These are phyloP conservation scores for Neurospora sp. DNA, from an alignment of 2,329 filamentous ascomycete species.

Conservation along the genomic window DNA sequence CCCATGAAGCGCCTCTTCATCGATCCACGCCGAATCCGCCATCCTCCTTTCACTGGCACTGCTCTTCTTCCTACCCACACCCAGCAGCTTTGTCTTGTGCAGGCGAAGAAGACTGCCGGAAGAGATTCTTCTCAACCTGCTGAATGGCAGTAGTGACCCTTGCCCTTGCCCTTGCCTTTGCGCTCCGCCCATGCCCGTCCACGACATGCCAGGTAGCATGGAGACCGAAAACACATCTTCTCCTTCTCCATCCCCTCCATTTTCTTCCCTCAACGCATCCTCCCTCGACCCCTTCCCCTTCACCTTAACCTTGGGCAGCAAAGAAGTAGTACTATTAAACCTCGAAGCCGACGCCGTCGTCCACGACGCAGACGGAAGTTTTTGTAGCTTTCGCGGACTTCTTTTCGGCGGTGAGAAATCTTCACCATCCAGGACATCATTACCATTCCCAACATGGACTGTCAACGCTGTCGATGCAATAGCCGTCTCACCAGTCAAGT, in stretches of 20 bases:
- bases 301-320: background rate
- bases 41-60: background rate
- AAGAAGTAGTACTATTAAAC: background rate
- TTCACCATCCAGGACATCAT: background rate
- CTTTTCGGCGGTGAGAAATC: background rate
- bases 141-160: background rate
- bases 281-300: background rate
- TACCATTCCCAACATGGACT: background rate
- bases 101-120: background rate
- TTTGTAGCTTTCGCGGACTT: background rate
- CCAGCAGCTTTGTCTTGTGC: background rate
- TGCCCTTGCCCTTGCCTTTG: background rate
- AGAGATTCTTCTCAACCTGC: background rate
- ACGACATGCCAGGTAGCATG: background rate
- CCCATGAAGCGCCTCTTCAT: constrained; percentile 41
- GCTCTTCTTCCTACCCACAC: background rate
- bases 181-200: background rate
- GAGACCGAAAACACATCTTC: background rate
- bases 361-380: background rate
- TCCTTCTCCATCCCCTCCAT: background rate
- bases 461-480: background rate
- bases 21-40: constrained; percentile 33
- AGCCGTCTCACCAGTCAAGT: background rate
- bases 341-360: background rate
- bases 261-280: background rate